These are phyloP conservation scores for Daucus carota DNA, from an alignment of 129 eudicot genomes.

Conservation along the genomic window DNA sequence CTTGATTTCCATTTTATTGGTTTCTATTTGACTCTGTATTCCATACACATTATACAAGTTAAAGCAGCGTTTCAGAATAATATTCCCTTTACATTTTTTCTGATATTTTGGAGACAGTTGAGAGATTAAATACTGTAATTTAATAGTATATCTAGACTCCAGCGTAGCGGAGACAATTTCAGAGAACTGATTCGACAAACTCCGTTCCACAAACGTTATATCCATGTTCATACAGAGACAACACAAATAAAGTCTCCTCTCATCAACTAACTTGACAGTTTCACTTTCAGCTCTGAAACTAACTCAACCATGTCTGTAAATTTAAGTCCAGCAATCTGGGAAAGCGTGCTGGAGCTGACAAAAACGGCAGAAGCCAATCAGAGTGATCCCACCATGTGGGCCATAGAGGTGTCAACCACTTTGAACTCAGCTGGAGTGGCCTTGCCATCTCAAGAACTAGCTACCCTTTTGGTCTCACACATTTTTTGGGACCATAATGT, in stretches of 20 bases:
- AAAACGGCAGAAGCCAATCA: constrained; percentile 59
- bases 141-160: too few species aligned
- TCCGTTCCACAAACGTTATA: too few species aligned
- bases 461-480: constrained; percentile 60
- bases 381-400: constrained; percentile 73
- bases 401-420: constrained; percentile 58
- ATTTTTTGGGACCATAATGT: constrained; percentile 92
- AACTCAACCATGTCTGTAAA: constrained; percentile 42
- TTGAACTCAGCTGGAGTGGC: constrained; percentile 51
- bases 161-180: too few species aligned
- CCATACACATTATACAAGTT: too few species aligned
- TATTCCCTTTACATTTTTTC: too few species aligned
- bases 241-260: not conserved
- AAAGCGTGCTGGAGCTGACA: constrained; percentile 49
- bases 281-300: constrained; percentile 1
- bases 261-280: not conserved
- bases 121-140: too few species aligned
- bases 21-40: too few species aligned
- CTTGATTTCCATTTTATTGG: too few species aligned
- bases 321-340: constrained; percentile 42
- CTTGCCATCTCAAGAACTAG: constrained; percentile 67
- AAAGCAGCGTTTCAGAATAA: too few species aligned
- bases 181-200: too few species aligned
- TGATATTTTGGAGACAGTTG: too few species aligned
- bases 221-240: too few species aligned